Evolutionary conservation across 305 asterid genomes (phyloP), one percentile per base, ranked within the genome.

Genomic region (Petunia hybrid): DNA sequence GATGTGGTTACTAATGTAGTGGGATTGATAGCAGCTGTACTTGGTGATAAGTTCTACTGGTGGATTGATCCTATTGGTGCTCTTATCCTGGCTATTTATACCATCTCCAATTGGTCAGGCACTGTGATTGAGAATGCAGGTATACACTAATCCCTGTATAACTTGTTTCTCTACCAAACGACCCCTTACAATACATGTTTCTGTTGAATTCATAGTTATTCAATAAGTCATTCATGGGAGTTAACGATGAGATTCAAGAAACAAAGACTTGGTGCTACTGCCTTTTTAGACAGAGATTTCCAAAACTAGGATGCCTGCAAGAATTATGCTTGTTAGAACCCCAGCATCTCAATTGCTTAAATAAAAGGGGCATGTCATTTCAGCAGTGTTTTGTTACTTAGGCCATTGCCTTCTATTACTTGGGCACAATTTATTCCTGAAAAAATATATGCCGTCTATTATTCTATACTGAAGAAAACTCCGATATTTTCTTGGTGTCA

Each of bases 31-130:
- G 93, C 98, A 10, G 98, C 98, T 46, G 89, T 91, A 45, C 91
- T 93, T 12, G 98, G 92, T 63, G 94, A 93, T 67, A 87, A 69
- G 78, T 90, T 89, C 80, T 85, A 77, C 84, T 92, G 98, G 98
- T 93, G 97, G 98, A 89, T 93, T 66, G 98, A 93, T 83, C 98
- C 98, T 12, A 77, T 75, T 14, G 98, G 98, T 71, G 98, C 98
- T 42, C 82, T 92, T 46, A 43, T 87, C 76, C 98, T 93, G 63
- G 98, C 98, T 55, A 43, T 91, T 78, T 93, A 93, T 80, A 93
- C 98, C 2, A 92, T 93, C 74, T 39, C 64, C 14, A 92, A 93
- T 83, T 93, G 98, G 98, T 89, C 94, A 36, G 87, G 83, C 61
- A 88, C 95, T 38, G 97, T 93, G 64, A 76, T 92, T 39, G 98